Base-by-base conservation (phyloP, 2,329 filamentous ascomycete species). In the Xylariales sp. region DNA sequence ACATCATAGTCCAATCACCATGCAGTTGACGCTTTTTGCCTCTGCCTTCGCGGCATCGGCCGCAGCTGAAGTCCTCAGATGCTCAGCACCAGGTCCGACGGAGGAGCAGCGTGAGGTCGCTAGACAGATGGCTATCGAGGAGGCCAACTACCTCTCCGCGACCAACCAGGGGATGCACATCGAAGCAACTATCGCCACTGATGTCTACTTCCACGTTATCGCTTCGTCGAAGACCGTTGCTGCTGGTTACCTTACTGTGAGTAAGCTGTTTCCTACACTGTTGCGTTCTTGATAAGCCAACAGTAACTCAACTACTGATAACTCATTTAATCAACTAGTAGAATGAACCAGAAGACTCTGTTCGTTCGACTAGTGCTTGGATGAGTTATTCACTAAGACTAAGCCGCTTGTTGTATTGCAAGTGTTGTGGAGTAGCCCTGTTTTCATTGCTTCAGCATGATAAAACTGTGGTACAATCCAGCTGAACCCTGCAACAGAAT, bases 131-230 rank as follows among this genome's bases (percentile, higher is more conserved):
- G 51, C 57, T 14, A 46, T 46, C 21, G 40, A 47, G 41, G 57
- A 60, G 48, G 38, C 25, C 7, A 31, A 39, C 14, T 12, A 33
- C 38, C 14, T 18, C 5, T n/a, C 25, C 11, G 35, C 24, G n/a
- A 28, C 35, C 11, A 24, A 24, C 10, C 46, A 45, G 11, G 46
- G 49, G 27, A 40, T 41, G 22, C 49, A 48, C 1, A 40, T 44
- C 15, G 49, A 49, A 33, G 52, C 55, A 4, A 52, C 48, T 29
- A 50, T 61, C 49, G 57, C 58, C 49, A 51, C 69, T 28, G 63
- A 68, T 43, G 60, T 63, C 32, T 64, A 66, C 49, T 60, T 65
- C 49, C 62, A 66, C 50, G 56, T 66, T 15, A 54, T 66, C 38
- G 57, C 63, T n/a, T 44, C 53, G 3, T 57, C 55, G 9, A 51